These are phyloP conservation scores for Boletus smithii DNA, from an alignment of 1,284 basidiomycete species.

Conservation along the genomic window DNA sequence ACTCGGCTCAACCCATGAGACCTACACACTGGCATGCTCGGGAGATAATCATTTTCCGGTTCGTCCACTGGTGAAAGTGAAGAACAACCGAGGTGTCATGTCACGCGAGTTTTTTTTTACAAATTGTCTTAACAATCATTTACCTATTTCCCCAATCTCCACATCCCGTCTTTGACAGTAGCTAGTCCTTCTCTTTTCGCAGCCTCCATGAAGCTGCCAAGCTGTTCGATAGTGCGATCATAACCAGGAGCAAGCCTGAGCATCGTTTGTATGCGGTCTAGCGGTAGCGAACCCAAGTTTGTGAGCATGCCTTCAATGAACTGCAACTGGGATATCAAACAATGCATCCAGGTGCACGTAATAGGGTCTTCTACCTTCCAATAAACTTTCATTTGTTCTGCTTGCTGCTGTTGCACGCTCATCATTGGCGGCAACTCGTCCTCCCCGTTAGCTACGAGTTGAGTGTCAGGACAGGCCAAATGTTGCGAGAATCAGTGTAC, in stretches of 20 bases:
- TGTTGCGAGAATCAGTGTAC: slow-evolving; percentile 28
- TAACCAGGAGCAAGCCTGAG: slow-evolving; percentile 78
- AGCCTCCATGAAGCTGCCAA: slow-evolving; percentile 73
- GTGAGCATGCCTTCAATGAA: slow-evolving; percentile 84
- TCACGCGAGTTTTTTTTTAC: neutral
- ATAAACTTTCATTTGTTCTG: slow-evolving; percentile 79
- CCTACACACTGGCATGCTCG: neutral
- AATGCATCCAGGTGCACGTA: neutral
- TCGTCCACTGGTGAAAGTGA: neutral
- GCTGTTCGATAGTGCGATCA: slow-evolving; percentile 72
- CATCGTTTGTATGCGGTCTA: slow-evolving; percentile 81
- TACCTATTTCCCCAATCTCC: slow-evolving; percentile 52
- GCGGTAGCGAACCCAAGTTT: slow-evolving; percentile 69
- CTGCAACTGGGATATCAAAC: slow-evolving; percentile 35
- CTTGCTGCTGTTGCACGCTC: slow-evolving; percentile 70
- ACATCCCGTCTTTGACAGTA: slow-evolving; percentile 66
- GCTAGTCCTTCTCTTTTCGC: slow-evolving; percentile 74
- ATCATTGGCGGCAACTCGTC: slow-evolving; percentile 52
- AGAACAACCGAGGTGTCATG: neutral
- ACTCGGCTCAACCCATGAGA: too few relatives aligned
- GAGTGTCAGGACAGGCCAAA: slow-evolving; percentile 6
- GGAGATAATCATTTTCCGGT: neutral
- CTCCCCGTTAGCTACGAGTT: slow-evolving; percentile 24
- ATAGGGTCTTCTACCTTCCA: slow-evolving; percentile 66
- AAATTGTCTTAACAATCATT: neutral